Base-by-base conservation (phyloP, 257 asterid genomes). In the Nicotiana otophora region DNA sequence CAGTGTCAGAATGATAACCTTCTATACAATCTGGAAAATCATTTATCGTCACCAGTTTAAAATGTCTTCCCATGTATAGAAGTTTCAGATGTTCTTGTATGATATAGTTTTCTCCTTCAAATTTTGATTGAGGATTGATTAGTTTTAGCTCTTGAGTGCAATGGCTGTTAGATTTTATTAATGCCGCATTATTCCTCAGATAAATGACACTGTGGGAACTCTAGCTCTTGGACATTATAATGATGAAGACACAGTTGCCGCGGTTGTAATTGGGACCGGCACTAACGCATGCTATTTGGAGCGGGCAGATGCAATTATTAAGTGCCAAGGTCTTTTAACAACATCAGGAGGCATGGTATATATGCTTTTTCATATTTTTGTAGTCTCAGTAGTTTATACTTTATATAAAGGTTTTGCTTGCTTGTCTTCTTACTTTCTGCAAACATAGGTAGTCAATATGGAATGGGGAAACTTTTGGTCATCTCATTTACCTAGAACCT, bases 381-480 rank as follows among this genome's bases (percentile, higher is more conserved):
- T 48, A 11, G n/a, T 68, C 63, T 51, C 16, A 0, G 57, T 30
- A 66, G 7, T 26, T 48, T 51, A 28, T 48, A 17, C 16, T 42
- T 48, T 51, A 28, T 48, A 17, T 28, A 30, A 17, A 51, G 60
- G 30, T 34, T 51, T 42, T 3, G 51, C 76, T 48, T 81, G 31
- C 66, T 46, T 46, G 48, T 68, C 11, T 9, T 62, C 77, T 48
- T 36, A 15, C 62, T 54, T 75, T 77, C 33, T 61, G 33, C 82
- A 83, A 42, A 63, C 79, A 42, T 77, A 95, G 99, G 99, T 93
- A 11, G 92, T 95, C 61, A 93, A 95, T 86, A 92, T 92, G 91
- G 99, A 95, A 85, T 95, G 99, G 99, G 99, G 98, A 54, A 95
- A 95, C 84, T 95, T 93, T 85, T 92, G 97, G 95, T 92, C 98